Percentiles rank a stretch among this genome's conserved stretches.
These are phyloP conservation scores for Syncephalis plumigaleata DNA, from an alignment of 371 early-diverging fungal genomes.

Conservation along the genomic window DNA sequence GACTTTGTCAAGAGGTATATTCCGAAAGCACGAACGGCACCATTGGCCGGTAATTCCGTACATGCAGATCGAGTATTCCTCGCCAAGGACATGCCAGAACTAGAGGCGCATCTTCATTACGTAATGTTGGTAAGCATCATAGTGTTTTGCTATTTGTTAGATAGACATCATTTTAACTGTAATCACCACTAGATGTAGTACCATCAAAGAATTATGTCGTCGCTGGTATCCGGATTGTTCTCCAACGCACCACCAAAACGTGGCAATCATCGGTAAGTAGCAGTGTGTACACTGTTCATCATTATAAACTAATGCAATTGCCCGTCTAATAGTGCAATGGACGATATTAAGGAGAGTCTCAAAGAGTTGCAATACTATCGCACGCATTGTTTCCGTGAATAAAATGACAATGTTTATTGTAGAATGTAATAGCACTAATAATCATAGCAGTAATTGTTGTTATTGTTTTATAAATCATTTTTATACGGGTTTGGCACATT, in stretches of 20 bases:
- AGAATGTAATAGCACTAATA: no score
- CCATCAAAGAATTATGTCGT: conserved; percentile 68
- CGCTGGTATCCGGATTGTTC: conserved; percentile 48
- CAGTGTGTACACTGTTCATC: no score
- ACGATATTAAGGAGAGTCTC: conserved; percentile 83
- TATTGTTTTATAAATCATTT: background rate
- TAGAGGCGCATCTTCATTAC: conserved; percentile 72
- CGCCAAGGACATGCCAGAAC: conserved; percentile 57
- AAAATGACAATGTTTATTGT: background rate
- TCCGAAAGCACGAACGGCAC: conserved; percentile 30
- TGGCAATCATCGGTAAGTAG: conserved; percentile 18
- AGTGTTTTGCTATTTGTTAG: background rate
- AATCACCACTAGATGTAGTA: conserved; percentile 54
- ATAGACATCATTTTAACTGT: background rate
- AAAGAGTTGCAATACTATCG: conserved; percentile 67
- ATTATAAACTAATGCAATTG: no score
- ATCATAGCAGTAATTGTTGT: no score
- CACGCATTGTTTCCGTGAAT: conserved; percentile 21
- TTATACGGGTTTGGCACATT: conserved; percentile 81
- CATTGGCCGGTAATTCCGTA: conserved; percentile 87
- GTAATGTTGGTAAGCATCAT: conserved; percentile 40
- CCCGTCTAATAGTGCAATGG: conserved; percentile 41
- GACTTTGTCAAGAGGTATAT: conserved; percentile 54
- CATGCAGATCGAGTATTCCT: conserved; percentile 78
- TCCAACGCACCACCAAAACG: conserved; percentile 30